Evolutionary conservation across 345 rosid species (phyloP), one percentile per base, ranked within the genome.

Genomic region (Brassica cretica): DNA sequence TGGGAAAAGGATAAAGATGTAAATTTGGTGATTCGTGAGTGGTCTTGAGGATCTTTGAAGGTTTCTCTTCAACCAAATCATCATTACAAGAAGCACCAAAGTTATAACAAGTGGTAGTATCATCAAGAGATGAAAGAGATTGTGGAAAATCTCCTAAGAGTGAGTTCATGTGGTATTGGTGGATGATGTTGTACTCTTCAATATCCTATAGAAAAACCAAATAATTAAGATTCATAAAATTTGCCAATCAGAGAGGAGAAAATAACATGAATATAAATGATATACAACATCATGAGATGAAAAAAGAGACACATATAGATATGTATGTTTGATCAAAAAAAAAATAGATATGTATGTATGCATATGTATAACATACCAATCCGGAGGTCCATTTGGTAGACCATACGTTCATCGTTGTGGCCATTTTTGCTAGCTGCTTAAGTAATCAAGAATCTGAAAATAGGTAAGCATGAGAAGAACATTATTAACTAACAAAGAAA

Each of bases 111-210:
- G 37, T 9, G 2, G 53, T 32, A 6, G 12, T 61, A 61, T 69
- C 63, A 61, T 76, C 55, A 69, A 69, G 64, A 61, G 69, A 62
- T 15, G 70, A 32, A 3, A 46, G 29, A 69, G 55, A 9, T 2
- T 69, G 74, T 69, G 69, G 80, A 69, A 62, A 1, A 76, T 76
- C 81, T 27, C 67, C 81, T 44, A 66, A 39, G 51, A 78, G 67
- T 64, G 81, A 44, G 21, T 71, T 65, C 81, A 78, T 78, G 61
- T 72, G 72, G 61, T 56, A 72, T 65, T 78, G 77, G 32, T 78
- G 77, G 60, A 78, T 78, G 59, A 71, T 63, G 35, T 21, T 64
- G 49, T 46, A 68, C 18, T 78, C 81, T 53, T 78, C 81, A 29
- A 78, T 41, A 15, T 71, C 81, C 81, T 78, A 72, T 51, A 55